Evolutionary conservation across 352 stramenopile species (phyloP).

Genomic region (Phytophthora capsici): DNA sequence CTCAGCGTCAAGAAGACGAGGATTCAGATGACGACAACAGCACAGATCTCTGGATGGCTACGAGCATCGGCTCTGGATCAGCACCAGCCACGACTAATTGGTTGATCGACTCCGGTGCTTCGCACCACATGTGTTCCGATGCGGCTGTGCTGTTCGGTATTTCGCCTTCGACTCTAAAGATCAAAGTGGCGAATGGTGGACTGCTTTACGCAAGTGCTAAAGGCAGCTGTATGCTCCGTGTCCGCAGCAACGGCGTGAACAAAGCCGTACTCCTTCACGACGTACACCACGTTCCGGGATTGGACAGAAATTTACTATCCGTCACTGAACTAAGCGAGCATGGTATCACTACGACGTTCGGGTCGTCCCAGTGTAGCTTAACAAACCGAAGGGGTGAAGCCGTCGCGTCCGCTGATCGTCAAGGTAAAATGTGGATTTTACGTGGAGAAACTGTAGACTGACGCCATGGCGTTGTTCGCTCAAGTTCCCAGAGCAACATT

Average conservation of each 20-base stretch:
- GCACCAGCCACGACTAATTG: neutral
- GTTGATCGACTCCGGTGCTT: slow-evolving; percentile 4
- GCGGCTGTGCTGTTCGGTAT: neutral
- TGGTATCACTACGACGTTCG: no score
- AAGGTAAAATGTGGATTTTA: neutral
- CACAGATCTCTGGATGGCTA: neutral
- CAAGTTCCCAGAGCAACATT: neutral
- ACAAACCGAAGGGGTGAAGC: no score
- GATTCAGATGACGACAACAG: neutral
- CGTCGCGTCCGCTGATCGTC: neutral
- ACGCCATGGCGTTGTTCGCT: slow-evolving; percentile 1
- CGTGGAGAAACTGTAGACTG: neutral
- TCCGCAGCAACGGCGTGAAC: no score
- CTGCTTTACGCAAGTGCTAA: no score
- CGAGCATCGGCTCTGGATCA: neutral
- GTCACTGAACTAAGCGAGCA: no score
- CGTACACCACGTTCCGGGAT: no score
- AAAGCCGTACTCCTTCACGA: no score
- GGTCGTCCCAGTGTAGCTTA: no score
- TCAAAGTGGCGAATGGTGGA: no score
- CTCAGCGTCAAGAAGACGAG: neutral
- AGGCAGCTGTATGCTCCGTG: no score
- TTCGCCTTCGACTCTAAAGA: slow-evolving; percentile 3
- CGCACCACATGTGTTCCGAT: slow-evolving; percentile 4
- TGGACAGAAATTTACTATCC: no score